These are phyloP conservation scores for Isoetes taiwanensis DNA, from an alignment of 75 land plant genomes.

Conservation along the genomic window DNA sequence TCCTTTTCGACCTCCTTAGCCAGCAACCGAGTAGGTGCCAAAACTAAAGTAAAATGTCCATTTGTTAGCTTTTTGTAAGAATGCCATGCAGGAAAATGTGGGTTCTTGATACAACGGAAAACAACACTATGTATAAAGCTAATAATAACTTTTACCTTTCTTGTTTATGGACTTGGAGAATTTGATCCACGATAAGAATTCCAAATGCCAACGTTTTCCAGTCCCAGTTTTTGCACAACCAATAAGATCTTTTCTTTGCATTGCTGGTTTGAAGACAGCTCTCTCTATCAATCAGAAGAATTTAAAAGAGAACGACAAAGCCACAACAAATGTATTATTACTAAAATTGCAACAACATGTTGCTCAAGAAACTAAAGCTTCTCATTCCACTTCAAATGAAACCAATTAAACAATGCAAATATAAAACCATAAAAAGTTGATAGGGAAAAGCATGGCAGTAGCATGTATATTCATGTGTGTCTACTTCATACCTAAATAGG, in stretches of 20 bases:
- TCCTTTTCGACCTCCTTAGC: slow-evolving; percentile 97
- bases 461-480: too few species aligned
- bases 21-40: slow-evolving; percentile 88
- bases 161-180: slow-evolving; percentile 34
- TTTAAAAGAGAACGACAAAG: neutral
- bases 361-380: too few species aligned
- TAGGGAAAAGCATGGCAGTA: neutral
- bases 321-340: slow-evolving; percentile 10
- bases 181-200: slow-evolving; percentile 49
- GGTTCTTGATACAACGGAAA: neutral
- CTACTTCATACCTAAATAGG: slow-evolving; percentile 90
- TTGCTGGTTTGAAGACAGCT: slow-evolving; percentile 26
- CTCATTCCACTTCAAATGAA: too few species aligned
- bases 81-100: neutral
- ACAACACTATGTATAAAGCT: neutral
- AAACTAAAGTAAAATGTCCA: slow-evolving; percentile 52
- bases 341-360: neutral
- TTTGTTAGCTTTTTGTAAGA: slow-evolving; percentile 4
- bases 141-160: slow-evolving; percentile 10
- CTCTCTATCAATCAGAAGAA: slow-evolving; percentile 12
- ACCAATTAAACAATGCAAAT: neutral
- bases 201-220: slow-evolving; percentile 98
- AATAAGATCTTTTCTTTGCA: slow-evolving; percentile 27
- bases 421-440: neutral
- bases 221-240: slow-evolving; percentile 93